Conservation (phyloP, 441 rosid species). For the Erodium trifolium region DNA sequence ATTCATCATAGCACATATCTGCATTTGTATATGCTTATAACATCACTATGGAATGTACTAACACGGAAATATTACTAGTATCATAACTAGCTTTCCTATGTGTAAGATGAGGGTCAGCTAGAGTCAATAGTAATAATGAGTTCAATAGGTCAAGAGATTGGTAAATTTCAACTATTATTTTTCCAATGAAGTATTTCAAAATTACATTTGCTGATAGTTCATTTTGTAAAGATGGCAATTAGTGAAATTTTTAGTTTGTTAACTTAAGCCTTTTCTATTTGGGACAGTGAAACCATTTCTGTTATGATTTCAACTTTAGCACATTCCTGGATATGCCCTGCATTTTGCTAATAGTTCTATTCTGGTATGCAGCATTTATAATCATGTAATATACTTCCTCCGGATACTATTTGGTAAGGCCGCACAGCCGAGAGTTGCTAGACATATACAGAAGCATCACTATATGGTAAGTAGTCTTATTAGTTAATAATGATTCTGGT, state of each 20-base stretch:
- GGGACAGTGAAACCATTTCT: not conserved
- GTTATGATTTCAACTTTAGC: not conserved
- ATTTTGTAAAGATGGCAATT: no score
- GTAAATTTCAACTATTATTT: not conserved
- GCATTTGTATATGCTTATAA: no score
- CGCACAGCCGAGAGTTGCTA: slow-evolving; percentile 14
- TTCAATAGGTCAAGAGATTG: not conserved
- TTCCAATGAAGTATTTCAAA: not conserved
- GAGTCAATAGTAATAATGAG: not conserved
- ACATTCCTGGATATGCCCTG: not conserved
- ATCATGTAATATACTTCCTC: slow-evolving; percentile 51
- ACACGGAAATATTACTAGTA: no score
- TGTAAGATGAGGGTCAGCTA: no score
- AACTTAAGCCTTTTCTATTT: not conserved
- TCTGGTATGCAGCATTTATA: slow-evolving; percentile 61
- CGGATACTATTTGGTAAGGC: slow-evolving; percentile 36
- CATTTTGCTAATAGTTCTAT: slow-evolving; percentile 11
- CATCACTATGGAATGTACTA: no score
- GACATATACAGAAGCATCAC: slow-evolving; percentile 12
- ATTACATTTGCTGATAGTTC: no score
- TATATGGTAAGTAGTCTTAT: slow-evolving; percentile 33
- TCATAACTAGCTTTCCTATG: no score
- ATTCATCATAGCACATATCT: no score
- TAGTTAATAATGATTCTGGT: slow-evolving; percentile 8
- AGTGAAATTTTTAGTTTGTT: not conserved